These are phyloP conservation scores for Paracamarosporium sp. DNA, from an alignment of 2,329 filamentous ascomycete species.

Conservation along the genomic window DNA sequence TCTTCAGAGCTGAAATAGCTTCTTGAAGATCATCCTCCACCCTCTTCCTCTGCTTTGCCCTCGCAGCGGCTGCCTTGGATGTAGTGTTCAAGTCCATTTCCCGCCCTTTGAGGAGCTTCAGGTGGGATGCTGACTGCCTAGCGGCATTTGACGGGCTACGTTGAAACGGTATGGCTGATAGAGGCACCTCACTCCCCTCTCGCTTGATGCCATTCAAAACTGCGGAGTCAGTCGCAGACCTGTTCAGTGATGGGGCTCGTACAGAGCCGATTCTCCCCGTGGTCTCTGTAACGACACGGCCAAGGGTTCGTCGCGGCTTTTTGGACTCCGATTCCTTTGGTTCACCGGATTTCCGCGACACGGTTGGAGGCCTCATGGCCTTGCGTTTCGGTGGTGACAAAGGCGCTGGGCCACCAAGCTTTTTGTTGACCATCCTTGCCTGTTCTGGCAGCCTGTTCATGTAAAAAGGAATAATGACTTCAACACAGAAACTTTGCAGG, in stretches of 20 bases:
- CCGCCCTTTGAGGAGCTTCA: conserved; percentile 57
- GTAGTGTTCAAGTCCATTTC: conserved; percentile 63
- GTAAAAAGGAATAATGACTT: conserved; percentile 84
- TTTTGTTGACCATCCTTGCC: conserved; percentile 74
- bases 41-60: conserved; percentile 69
- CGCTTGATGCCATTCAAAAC: conserved; percentile 69
- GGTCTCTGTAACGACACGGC: conserved; percentile 67
- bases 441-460: conserved; percentile 75
- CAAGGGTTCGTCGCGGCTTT: conserved; percentile 60
- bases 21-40: conserved; percentile 75
- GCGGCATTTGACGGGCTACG: conserved; percentile 51
- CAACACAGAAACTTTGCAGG: conserved; percentile 77
- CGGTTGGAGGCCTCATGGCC: conserved; percentile 46
- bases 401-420: conserved; percentile 75
- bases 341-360: conserved; percentile 48
- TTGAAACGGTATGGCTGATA: conserved; percentile 59
- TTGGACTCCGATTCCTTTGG: conserved; percentile 47
- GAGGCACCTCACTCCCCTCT: conserved; percentile 68
- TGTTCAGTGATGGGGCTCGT: conserved; percentile 68
- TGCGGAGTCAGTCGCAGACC: conserved; percentile 70
- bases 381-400: conserved; percentile 62
- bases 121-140: conserved; percentile 47
- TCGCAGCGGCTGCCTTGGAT: conserved; percentile 61
- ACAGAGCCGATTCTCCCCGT: conserved; percentile 56
- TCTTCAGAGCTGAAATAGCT: conserved; percentile 76